Evolutionary conservation across 352 stramenopile species (phyloP).

Genomic region (Globisporangium camurandrum): DNA sequence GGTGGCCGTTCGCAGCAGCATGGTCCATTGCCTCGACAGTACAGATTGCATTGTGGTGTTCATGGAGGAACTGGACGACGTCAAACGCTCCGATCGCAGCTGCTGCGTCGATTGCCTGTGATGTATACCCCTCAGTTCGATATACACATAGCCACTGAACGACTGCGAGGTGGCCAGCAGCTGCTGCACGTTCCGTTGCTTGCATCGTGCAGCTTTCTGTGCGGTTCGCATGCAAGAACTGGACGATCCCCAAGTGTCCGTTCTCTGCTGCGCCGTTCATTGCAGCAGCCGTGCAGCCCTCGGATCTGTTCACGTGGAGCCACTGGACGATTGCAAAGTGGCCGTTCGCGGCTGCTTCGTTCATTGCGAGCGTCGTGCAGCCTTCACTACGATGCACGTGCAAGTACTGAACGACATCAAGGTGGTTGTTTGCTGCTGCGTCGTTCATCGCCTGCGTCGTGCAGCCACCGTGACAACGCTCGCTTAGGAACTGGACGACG

Average conservation of each 20-base stretch:
- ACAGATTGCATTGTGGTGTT: slow-evolving; percentile 2
- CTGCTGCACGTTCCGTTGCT: slow-evolving; percentile 1
- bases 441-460: slow-evolving; percentile 15
- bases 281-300: slow-evolving; percentile 10
- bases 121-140: slow-evolving; percentile 2
- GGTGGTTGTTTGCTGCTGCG: slow-evolving; percentile 26
- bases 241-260: background rate
- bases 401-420: slow-evolving; percentile 29
- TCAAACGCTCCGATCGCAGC: background rate
- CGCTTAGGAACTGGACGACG: slow-evolving; percentile 5
- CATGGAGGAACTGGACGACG: slow-evolving; percentile 6
- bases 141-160: slow-evolving; percentile 9
- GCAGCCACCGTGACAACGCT: background rate
- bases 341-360: background rate
- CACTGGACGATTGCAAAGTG: background rate
- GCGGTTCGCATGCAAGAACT: slow-evolving; percentile 5
- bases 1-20: slow-evolving; percentile 7
- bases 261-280: slow-evolving; percentile 1
- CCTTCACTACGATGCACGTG: slow-evolving; percentile 20
- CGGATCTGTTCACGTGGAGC: slow-evolving; percentile 2
- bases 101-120: slow-evolving; percentile 1
- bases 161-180: background rate
- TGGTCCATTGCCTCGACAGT: slow-evolving; percentile 9
- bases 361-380: slow-evolving; percentile 19
- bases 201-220: slow-evolving; percentile 3